Evolutionary conservation across 1,139 yeast species (phyloP).

Genomic region (Candida anutae): DNA sequence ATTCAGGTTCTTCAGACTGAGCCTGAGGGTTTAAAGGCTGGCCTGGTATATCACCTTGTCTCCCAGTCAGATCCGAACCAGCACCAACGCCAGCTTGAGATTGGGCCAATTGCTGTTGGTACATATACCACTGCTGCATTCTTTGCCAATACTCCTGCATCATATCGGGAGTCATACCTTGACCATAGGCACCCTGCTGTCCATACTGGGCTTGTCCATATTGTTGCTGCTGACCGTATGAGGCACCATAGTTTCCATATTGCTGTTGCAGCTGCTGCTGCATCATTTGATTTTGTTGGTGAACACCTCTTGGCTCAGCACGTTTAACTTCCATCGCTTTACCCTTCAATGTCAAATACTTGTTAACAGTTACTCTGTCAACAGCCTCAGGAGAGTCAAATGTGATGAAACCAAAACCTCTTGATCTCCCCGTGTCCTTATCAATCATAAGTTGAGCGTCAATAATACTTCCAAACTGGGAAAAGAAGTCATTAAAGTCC

Average conservation of each 20-base stretch:
- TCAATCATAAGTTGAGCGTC: conserved; percentile 98
- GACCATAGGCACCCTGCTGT: conserved; percentile 18
- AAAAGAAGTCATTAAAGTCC: conserved; percentile 82
- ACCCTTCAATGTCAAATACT: conserved; percentile 78
- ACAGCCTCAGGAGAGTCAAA: conserved; percentile 95
- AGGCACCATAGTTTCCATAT: conserved; percentile 12
- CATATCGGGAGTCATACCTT: conserved; percentile 71
- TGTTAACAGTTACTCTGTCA: conserved; percentile 79
- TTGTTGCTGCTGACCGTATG: conserved; percentile 22
- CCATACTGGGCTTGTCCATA: conserved; percentile 22
- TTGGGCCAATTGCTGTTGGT: conserved; percentile 41
- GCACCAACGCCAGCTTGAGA: conserved; percentile 8
- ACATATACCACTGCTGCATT: conserved; percentile 73
- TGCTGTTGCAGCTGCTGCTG: conserved; percentile 34
- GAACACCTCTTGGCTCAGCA: conserved; percentile 85
- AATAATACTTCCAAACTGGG: conserved; percentile 85
- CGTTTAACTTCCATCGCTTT: conserved; percentile 92
- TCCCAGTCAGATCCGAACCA: conserved; percentile 27
- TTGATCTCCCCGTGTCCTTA: conserved; percentile 93
- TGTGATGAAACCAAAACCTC: conserved; percentile 97
- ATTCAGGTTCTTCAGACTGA: conserved; percentile 21
- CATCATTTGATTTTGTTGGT: conserved; percentile 30
- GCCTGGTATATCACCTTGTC: conserved; percentile 29
- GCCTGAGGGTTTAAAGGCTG: conserved; percentile 52
- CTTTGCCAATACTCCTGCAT: conserved; percentile 85